Evolutionary conservation across 495 filamentous ascomycete species (phyloP).

Genomic region (Podospora tetraspora): DNA sequence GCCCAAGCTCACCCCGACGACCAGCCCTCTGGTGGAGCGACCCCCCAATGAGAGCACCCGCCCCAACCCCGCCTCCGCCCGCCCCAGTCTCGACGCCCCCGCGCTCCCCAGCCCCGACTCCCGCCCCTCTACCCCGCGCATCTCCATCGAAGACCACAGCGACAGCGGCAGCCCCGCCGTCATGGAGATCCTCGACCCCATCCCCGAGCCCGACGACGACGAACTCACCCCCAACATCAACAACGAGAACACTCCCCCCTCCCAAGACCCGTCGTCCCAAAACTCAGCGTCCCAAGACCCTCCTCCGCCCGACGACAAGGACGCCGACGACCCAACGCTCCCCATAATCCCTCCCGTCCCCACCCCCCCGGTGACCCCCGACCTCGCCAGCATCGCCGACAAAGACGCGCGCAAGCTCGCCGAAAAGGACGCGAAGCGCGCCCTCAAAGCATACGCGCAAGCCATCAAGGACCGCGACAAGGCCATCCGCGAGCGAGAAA

Average conservation of each 20-base stretch:
- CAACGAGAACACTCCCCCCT: background rate
- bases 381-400: slow-evolving; percentile 50
- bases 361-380: slow-evolving; percentile 36
- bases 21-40: background rate
- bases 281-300: background rate
- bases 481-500: slow-evolving; percentile 53
- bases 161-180: slow-evolving; percentile 15
- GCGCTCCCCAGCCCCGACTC: slow-evolving; percentile 6
- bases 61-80: slow-evolving; percentile 10
- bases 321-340: slow-evolving; percentile 24
- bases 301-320: background rate
- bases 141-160: slow-evolving; percentile 43
- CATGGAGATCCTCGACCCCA: slow-evolving; percentile 31
- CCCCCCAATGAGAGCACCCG: background rate
- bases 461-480: slow-evolving; percentile 60
- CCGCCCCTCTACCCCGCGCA: slow-evolving; percentile 29
- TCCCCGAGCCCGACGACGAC: slow-evolving; percentile 26
- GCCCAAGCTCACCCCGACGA: background rate
- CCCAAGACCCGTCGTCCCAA: background rate
- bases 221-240: background rate
- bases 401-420: slow-evolving; percentile 60
- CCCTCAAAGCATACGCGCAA: slow-evolving; percentile 54
- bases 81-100: slow-evolving; percentile 6
- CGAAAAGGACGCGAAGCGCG: slow-evolving; percentile 55
- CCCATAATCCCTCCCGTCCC: slow-evolving; percentile 42